Conservation (phyloP, 73 alveolate genomes). For the Blepharisma stoltei region DNA sequence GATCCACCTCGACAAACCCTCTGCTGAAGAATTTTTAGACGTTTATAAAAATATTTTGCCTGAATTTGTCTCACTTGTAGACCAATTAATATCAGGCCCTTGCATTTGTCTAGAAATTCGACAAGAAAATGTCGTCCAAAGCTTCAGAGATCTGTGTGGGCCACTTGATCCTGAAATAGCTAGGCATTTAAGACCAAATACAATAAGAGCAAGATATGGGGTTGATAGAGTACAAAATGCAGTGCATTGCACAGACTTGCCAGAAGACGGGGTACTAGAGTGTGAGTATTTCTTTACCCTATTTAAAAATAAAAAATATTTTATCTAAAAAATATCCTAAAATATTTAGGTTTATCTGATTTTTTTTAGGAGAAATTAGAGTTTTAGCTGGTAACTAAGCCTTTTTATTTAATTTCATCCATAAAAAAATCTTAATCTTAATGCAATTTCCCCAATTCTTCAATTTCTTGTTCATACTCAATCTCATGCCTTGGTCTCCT, state of each 20-base stretch:
- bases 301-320: too few species aligned
- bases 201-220: conserved; percentile 95
- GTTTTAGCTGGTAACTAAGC: too few species aligned
- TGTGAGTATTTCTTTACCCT: too few species aligned
- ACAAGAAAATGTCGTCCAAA: conserved; percentile 84
- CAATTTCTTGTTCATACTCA: conserved; percentile 57
- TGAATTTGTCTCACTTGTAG: conserved; percentile 85
- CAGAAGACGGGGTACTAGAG: conserved; percentile 94
- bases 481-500: conserved; percentile 41
- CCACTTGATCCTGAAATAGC: conserved; percentile 99
- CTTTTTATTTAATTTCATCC: too few species aligned
- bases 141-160: conserved; percentile 52
- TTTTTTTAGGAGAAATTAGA: too few species aligned
- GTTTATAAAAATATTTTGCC: conserved; percentile 93
- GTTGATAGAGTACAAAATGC: conserved; percentile 90
- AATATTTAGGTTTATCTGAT: too few species aligned
- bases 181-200: conserved; percentile 85
- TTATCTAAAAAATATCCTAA: too few species aligned
- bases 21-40: conserved; percentile 94
- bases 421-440: neutral
- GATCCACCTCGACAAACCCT: conserved; percentile 79
- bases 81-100: conserved; percentile 89
- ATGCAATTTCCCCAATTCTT: conserved; percentile 10
- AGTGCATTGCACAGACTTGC: conserved; percentile 94
- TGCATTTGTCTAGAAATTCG: conserved; percentile 90